Conservation (phyloP, 345 rosid species). For the Raphanus raphanistrum region DNA sequence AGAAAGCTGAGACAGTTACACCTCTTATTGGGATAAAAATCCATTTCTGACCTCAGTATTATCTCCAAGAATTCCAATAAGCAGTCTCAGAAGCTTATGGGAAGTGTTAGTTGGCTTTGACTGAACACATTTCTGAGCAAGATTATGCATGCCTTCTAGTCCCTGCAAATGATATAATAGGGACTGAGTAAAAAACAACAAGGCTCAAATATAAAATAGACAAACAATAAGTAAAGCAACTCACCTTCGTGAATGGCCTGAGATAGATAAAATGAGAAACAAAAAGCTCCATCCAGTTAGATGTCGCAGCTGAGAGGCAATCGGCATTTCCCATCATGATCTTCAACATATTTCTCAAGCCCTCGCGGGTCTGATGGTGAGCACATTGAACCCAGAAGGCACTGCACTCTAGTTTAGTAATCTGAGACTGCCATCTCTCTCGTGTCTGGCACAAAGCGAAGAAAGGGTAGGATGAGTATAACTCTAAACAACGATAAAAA, state of each 20-base stretch:
- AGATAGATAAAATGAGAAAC: conserved; percentile 77
- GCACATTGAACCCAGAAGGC: conserved; percentile 88
- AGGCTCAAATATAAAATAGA: conserved; percentile 2
- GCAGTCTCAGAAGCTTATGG: conserved; percentile 68
- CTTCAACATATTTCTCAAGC: conserved; percentile 85
- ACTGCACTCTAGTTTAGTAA: conserved; percentile 80
- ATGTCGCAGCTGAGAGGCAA: conserved; percentile 59
- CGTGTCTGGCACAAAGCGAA: conserved; percentile 54
- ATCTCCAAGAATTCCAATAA: conserved; percentile 85
- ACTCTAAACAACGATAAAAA: conserved; percentile 9
- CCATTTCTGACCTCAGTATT: conserved; percentile 67
- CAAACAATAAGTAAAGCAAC: conserved; percentile 13
- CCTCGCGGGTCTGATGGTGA: conserved; percentile 75
- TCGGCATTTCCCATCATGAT: conserved; percentile 77
- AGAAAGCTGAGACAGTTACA: conserved; percentile 8
- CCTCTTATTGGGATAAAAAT: conserved; percentile 5
- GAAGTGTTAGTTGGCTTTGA: conserved; percentile 61
- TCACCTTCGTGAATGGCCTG: conserved; percentile 85
- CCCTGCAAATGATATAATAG: conserved; percentile 53
- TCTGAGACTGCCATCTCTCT: conserved; percentile 93
- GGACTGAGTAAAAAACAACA: conserved; percentile 2
- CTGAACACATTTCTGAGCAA: conserved; percentile 82
- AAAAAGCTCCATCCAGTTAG: conserved; percentile 79
- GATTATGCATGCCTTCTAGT: conserved; percentile 79
- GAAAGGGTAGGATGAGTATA: neutral